Conservation (phyloP, 2,329 filamentous ascomycete genomes). For the Aspergillus jensenii region DNA sequence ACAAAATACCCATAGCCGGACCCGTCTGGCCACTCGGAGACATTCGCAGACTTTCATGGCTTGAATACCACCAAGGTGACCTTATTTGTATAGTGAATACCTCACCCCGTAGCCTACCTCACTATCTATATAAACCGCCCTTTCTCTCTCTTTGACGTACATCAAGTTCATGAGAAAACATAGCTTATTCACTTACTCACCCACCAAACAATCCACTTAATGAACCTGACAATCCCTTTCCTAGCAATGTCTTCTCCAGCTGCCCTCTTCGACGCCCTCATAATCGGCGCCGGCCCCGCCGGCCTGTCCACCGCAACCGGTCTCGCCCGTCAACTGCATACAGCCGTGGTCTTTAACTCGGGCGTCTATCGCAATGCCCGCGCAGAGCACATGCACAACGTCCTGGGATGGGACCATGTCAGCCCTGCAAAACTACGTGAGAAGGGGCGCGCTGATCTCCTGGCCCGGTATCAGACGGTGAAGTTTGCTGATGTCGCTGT, state of each 20-base stretch:
- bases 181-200: neutral
- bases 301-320: conserved; percentile 52
- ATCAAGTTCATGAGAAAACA: neutral
- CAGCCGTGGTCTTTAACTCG: conserved; percentile 56
- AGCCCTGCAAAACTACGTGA: conserved; percentile 1
- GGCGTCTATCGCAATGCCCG: conserved; percentile 54
- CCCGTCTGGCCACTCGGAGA: too few relatives aligned
- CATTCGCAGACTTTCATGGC: too few relatives aligned
- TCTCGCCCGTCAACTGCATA: conserved; percentile 55
- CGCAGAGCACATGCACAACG: conserved; percentile 58
- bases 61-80: too few relatives aligned
- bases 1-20: too few relatives aligned
- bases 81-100: too few relatives aligned
- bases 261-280: conserved; percentile 48
- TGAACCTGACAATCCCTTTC: neutral
- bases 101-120: too few relatives aligned
- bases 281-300: conserved; percentile 54
- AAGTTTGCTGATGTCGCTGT: neutral
- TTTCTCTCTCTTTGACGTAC: neutral
- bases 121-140: neutral
- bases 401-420: conserved; percentile 46
- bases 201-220: neutral
- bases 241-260: neutral
- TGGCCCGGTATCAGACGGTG: conserved; percentile 5
- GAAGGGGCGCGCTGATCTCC: neutral